Base-by-base conservation (phyloP, 371 early-diverging fungal species). In the Quaeritorhiza haematococci region DNA sequence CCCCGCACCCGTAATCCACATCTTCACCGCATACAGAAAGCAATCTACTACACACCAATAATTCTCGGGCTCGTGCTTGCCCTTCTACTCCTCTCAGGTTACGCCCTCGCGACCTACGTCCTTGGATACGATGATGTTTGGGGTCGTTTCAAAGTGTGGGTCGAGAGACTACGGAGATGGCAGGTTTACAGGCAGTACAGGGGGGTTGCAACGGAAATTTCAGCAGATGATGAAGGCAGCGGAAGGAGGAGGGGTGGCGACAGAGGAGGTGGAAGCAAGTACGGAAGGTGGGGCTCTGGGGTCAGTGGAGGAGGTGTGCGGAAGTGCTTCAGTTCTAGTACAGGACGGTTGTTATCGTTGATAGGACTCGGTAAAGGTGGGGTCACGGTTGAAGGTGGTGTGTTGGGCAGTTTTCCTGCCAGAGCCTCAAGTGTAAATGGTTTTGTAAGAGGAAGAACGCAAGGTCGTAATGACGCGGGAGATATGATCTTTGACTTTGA, bases 71-170 rank as follows among this genome's bases (percentile, higher is more conserved):
- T 52, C 2, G 30, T 55, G 19, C 55, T 67, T 7, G 56, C 57
- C 29, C 21, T 66, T 21, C n/a, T 62, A 27, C 53, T 68, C 13
- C 17, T 57, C 8, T 30, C 46, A 8, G 62, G 62, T 0, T 64
- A 57, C 49, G 44, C 52, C 15, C 44, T 59, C 15, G 66, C 65
- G 29, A 48, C 63, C 4, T 60, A 35, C 26, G 55, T 56, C 46
- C 59, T 72, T 33, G 67, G 67, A 3, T 72, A 72, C 50, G 72
- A 72, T 43, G 50, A 59, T 44, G 62, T 72, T 6, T 49, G 61
- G 48, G 68, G 47, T 23, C 45, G 72, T 21, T 72, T 72, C 50
- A 51, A 33, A 32, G 38, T 62, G 2, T 23, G 34, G 27, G 59
- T 65, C 13, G 27, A 55, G 15, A 53, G 68, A 32, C 4, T 67